These are phyloP conservation scores for Termitomyces sp. DNA, from an alignment of 768 basidiomycete genomes.

Conservation along the genomic window DNA sequence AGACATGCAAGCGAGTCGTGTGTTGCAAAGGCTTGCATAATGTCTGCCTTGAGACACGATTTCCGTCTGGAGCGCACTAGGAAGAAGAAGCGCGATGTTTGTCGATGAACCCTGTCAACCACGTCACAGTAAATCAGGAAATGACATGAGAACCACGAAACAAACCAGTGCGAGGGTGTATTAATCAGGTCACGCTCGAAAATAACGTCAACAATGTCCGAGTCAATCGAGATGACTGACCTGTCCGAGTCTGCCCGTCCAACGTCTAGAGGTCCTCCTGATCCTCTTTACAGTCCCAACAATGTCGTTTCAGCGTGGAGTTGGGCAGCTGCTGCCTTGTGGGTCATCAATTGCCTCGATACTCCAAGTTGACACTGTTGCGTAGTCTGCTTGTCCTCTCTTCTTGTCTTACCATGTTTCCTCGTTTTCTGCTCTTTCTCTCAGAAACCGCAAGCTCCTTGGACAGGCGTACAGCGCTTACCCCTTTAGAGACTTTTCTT, in stretches of 20 bases:
- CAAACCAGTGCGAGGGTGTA: background rate
- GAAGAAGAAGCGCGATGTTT: background rate
- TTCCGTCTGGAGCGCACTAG: background rate
- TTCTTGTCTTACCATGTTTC: conserved; percentile 40
- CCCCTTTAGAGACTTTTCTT: conserved; percentile 65
- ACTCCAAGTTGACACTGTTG: background rate
- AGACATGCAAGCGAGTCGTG: conserved; percentile 17
- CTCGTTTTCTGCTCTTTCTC: conserved; percentile 64
- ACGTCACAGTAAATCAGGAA: background rate
- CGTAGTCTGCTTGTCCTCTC: conserved; percentile 18
- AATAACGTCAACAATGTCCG: conserved; percentile 6
- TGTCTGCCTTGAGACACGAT: background rate
- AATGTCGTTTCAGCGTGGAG: conserved; percentile 25
- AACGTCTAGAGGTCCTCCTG: background rate
- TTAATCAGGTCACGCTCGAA: background rate
- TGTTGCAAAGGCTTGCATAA: background rate
- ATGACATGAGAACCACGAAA: background rate
- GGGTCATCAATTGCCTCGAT: conserved; percentile 10
- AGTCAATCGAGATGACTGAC: conserved; percentile 12
- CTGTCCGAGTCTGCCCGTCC: conserved; percentile 1
- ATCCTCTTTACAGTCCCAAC: background rate
- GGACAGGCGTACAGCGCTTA: conserved; percentile 37
- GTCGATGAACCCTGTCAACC: background rate
- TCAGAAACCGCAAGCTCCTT: conserved; percentile 35
- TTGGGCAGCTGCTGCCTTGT: conserved; percentile 22